These are phyloP conservation scores for Chrysanthemum lavandulifolium DNA, from an alignment of 129 eudicot genomes.

Conservation along the genomic window DNA sequence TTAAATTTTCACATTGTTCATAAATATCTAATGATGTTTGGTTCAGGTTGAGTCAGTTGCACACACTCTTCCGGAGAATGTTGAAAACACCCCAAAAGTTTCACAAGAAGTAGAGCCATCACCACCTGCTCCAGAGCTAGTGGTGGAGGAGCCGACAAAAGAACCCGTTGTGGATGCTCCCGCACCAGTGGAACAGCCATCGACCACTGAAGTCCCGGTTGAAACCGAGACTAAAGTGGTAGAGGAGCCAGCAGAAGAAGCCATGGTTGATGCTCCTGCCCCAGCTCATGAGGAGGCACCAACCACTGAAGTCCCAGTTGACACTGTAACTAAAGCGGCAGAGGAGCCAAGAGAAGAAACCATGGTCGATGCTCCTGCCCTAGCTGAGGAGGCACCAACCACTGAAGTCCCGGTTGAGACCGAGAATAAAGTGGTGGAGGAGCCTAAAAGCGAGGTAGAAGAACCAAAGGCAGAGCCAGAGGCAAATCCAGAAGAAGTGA, in stretches of 20 bases:
- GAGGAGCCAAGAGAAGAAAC: no score
- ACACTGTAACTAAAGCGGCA: background rate
- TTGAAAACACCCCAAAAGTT: slow-evolving; percentile 35
- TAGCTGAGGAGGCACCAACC: no score
- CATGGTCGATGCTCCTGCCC: no score
- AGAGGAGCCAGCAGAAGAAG: no score
- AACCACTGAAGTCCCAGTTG: slow-evolving; percentile 3
- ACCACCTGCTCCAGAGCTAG: slow-evolving; percentile 33
- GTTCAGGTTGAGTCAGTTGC: slow-evolving; percentile 50
- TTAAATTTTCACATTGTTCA: no score
- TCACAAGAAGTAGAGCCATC: slow-evolving; percentile 28
- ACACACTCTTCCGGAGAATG: slow-evolving; percentile 37
- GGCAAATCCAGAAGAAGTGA: slow-evolving; percentile 23
- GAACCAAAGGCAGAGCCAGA: slow-evolving; percentile 17
- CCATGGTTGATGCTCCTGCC: background rate
- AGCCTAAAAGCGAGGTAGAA: slow-evolving; percentile 20
- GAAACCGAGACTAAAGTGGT: no score
- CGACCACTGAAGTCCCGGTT: no score
- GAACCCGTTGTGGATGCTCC: slow-evolving; percentile 16
- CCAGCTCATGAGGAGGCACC: slow-evolving; percentile 14
- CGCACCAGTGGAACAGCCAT: no score
- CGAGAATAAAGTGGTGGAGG: slow-evolving; percentile 22
- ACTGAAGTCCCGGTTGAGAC: no score
- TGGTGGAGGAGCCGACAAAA: slow-evolving; percentile 21
- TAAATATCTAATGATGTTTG: no score